Base-by-base conservation (phyloP, 163 green algal species). In the Coccomyxa subellipsoidea region DNA sequence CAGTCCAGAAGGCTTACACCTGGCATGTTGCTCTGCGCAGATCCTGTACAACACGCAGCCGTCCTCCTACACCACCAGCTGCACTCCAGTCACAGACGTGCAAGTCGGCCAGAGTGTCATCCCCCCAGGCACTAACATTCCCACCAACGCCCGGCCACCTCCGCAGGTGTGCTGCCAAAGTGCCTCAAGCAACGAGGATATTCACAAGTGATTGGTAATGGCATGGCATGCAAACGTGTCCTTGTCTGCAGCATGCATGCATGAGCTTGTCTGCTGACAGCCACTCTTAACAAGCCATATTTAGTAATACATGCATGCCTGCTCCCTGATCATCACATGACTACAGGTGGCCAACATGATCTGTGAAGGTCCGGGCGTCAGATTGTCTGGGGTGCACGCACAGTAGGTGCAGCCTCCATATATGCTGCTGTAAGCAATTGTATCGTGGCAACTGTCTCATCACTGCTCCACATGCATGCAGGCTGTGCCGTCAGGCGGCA, bases 31-130 rank as follows among this genome's bases (percentile, higher is more conserved):
- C n/a, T 4, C 1, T 73, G 66, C 29, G 40, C 77, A 81, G 77
- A 34, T 72, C 6, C 77, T 81, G 40, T 73, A 72, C 40, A 72
- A 81, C 40, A 72, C 25, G 10, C 12, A n/a, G n/a, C 77, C 40
- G 8, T 27, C 32, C 4, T 38, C 29, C 77, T 72, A 47, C 25
- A 73, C 77, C 10, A 7, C 36, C 40, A 32, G 29, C 31, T 81
- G 77, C 77, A 47, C 40, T 10, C 25, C 54, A 2, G 32, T 34
- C n/a, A 54, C 40, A 1, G 27, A 38, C 6, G 47, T 40, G 32
- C 36, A 72, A 18, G 54, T 81, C 40, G 31, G n/a, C 25, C 36
- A 39, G 40, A 72, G 54, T 72, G 77, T 72, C 29, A 75, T 40
- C n/a, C 31, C 32, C 40, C 77, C 77, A 23, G 31, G 77, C 47